A percentile compares a stretch with the other conserved stretches of the same genome.
Conservation (phyloP, 2,329 filamentous ascomycete genomes). For the Penicillium corylophilum region DNA sequence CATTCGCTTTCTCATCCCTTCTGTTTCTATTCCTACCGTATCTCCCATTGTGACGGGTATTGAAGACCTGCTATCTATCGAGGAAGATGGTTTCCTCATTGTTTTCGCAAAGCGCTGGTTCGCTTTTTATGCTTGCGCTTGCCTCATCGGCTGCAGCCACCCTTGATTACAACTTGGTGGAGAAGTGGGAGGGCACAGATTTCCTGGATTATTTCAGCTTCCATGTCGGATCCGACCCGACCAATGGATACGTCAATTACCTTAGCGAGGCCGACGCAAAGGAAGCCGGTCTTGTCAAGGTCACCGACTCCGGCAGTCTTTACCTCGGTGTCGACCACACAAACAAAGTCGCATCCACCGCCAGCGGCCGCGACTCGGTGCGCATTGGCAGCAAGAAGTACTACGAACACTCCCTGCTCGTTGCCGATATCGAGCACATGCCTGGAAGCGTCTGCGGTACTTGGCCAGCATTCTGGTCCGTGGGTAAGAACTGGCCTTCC, state of each 20-base stretch:
- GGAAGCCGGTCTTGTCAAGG: conserved; percentile 35
- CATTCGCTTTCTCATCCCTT: conserved; percentile 6
- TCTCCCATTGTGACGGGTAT: neutral
- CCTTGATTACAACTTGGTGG: conserved; percentile 39
- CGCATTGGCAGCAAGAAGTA: conserved; percentile 46
- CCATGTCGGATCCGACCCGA: conserved; percentile 49
- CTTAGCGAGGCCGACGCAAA: conserved; percentile 42
- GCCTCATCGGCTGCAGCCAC: conserved; percentile 22
- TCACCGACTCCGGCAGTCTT: conserved; percentile 35
- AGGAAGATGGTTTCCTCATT: conserved; percentile 30
- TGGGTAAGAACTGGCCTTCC: conserved; percentile 42
- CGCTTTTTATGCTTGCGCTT: conserved; percentile 31
- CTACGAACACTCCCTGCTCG: conserved; percentile 48
- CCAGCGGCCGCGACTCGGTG: conserved; percentile 44
- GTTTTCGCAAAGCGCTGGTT: conserved; percentile 30
- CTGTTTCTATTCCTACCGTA: conserved; percentile 4
- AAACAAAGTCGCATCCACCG: conserved; percentile 35
- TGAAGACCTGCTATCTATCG: neutral
- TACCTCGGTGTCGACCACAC: conserved; percentile 49
- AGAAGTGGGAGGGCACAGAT: conserved; percentile 45
- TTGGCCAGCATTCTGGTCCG: conserved; percentile 53
- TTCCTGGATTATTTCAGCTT: conserved; percentile 55
- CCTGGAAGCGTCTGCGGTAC: conserved; percentile 50
- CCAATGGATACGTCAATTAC: conserved; percentile 53
- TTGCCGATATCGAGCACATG: conserved; percentile 51